Evolutionary conservation across 2,329 filamentous ascomycete genomes (phyloP), one percentile per base, ranked within the genome.

Genomic region (Cladorrhinum sp.): DNA sequence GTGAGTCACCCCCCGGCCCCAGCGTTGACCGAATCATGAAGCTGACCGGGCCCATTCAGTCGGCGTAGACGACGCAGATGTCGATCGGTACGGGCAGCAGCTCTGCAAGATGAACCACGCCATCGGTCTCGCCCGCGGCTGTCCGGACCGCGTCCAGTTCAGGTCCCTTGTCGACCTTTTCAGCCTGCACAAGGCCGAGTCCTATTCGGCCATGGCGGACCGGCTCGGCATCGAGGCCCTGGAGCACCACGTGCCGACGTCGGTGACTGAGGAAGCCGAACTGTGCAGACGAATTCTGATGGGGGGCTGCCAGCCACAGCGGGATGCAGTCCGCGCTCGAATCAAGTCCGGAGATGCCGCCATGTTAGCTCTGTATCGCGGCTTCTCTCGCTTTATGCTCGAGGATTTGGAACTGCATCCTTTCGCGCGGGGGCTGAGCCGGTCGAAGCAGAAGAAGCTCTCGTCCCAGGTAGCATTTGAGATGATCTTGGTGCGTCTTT

Each of bases 321-420:
- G 55, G 39, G 50, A 60, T 8, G 58, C 62, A 0, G 60, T 65
- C 24, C 55, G 64, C 2, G 62, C 62, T 6, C 61, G 46, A 55
- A 65, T 65, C 26, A 62, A 65, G 28, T 65, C 64, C 20, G 59
- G 58, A 26, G 62, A 65, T 18, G 20, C 59, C 3, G 56, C 62
- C 23, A 59, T 64, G 51, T 64, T 62, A 20, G 62, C 62, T 0
- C 60, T 65, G 8, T 65, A 65, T 56, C 60, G 64, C 21, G 64
- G 64, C 23, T 65, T 65, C 28, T 65, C 64, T 5, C 55, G 62
- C 12, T 65, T 65, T 14, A 64, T 65, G 64, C 46, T 65, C 2
- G 64, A 65, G 33, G 64, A 65, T 20, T 42, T 65, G 23, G 64
- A 64, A 46, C 50, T 58, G 8, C 64, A 61, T 39, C 62, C 62